Percentiles rank a stretch among this genome's conserved stretches.
phyloP scores from a whole-genome alignment of 1,139 yeast genomes.

The Nakaseomyces bracarensis region DNA sequence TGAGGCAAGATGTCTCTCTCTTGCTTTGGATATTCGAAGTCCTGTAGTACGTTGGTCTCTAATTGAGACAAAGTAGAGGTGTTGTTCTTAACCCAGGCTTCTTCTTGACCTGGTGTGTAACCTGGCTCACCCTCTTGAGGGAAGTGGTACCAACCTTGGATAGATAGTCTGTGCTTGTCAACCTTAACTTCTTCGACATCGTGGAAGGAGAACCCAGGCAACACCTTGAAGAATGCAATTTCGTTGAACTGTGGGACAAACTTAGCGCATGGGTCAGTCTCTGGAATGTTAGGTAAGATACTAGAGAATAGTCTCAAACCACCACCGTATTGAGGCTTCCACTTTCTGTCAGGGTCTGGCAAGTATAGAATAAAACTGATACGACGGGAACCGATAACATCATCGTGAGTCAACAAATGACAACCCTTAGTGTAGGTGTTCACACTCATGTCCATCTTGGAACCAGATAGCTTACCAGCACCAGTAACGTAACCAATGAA shows the following conservation, averaged over 20 bases:
- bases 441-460: constrained; percentile 84
- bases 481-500: constrained; percentile 76
- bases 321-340: constrained; percentile 92
- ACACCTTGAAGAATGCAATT: constrained; percentile 89
- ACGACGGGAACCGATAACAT: constrained; percentile 91
- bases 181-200: constrained; percentile 96
- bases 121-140: constrained; percentile 93
- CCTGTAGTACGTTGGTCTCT: constrained; percentile 68
- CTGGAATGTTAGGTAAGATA: constrained; percentile 81
- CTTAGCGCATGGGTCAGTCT: constrained; percentile 59
- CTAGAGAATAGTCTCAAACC: constrained; percentile 82
- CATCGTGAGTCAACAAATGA: constrained; percentile 91
- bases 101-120: constrained; percentile 70
- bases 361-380: constrained; percentile 86
- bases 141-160: constrained; percentile 98
- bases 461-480: constrained; percentile 82
- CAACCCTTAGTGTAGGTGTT: constrained; percentile 90
- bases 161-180: constrained; percentile 79
- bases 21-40: constrained; percentile 70
- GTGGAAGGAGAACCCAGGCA: constrained; percentile 93
- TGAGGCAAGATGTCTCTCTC: constrained; percentile 30
- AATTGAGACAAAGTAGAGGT: constrained; percentile 73
- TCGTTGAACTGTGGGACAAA: constrained; percentile 92
- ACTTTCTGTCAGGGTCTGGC: constrained; percentile 81
- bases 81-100: constrained; percentile 52